Conservation (phyloP, 257 asterid species). For the Fraxinus quadrangulata region DNA sequence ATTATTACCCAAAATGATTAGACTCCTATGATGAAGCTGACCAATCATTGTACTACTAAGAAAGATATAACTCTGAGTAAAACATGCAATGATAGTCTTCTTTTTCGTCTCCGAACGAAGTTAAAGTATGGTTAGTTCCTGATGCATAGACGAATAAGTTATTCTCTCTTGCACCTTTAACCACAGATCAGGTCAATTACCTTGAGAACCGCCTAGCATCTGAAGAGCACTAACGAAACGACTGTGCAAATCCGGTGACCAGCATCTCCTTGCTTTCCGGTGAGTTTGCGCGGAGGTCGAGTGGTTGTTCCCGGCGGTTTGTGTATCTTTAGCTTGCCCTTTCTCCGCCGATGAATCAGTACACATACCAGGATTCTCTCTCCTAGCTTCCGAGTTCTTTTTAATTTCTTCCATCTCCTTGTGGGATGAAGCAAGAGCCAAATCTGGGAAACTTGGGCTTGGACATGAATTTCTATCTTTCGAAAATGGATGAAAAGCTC, state of each 20-base stretch:
- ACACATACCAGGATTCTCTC: not conserved
- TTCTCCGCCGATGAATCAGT: not conserved
- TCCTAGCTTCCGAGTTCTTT: not conserved
- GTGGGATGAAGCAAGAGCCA: constrained; percentile 66
- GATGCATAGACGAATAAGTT: no score
- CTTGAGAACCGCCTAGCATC: constrained; percentile 98
- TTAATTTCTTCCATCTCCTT: constrained; percentile 48
- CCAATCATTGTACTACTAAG: not conserved
- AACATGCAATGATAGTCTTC: no score
- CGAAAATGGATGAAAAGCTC: constrained; percentile 66
- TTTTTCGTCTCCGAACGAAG: no score
- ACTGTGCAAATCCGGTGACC: constrained; percentile 97
- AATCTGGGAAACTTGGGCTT: constrained; percentile 49
- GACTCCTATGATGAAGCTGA: constrained; percentile 3
- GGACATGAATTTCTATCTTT: constrained; percentile 39
- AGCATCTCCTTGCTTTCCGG: constrained; percentile 92
- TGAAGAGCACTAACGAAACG: constrained; percentile 96
- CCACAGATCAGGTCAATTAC: constrained; percentile 33
- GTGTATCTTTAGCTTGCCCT: not conserved
- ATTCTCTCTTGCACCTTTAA: no score
- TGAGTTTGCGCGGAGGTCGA: constrained; percentile 48
- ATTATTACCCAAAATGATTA: constrained; percentile 25
- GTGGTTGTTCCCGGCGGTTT: not conserved
- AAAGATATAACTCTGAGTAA: not conserved
- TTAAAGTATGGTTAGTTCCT: no score